These are phyloP conservation scores for Colletotrichum tanaceti DNA, from an alignment of 2,329 filamentous ascomycete species.

Conservation along the genomic window DNA sequence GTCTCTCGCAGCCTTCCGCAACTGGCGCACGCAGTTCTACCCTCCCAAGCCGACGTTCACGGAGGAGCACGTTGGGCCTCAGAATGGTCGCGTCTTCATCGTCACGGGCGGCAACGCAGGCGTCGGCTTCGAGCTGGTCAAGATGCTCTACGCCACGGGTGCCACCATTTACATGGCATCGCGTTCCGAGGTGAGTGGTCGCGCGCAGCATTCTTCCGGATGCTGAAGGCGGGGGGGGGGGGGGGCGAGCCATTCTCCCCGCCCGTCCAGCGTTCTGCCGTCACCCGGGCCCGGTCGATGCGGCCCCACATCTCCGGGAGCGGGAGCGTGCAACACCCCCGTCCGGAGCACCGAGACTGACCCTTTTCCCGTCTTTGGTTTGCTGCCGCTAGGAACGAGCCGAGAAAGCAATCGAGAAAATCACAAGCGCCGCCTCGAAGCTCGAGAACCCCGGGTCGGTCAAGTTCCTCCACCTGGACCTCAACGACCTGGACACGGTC, in stretches of 20 bases:
- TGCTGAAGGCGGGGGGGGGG: constrained; percentile 42
- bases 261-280: not conserved
- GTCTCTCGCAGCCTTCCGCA: constrained; percentile 1
- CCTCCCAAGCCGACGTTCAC: constrained; percentile 46
- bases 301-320: not conserved
- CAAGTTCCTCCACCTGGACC: constrained; percentile 53
- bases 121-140: constrained; percentile 62
- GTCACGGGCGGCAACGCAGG: constrained; percentile 58
- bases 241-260: not conserved
- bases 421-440: constrained; percentile 38
- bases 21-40: constrained; percentile 25
- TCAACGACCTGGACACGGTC: constrained; percentile 56
- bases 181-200: constrained; percentile 48
- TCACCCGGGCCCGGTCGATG: not conserved
- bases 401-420: constrained; percentile 48
- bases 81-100: constrained; percentile 53
- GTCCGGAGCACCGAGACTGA: not conserved
- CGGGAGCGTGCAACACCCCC: not conserved
- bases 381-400: constrained; percentile 44
- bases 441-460: constrained; percentile 41
- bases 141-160: constrained; percentile 63
- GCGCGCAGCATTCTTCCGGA: constrained; percentile 32
- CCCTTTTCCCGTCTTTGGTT: not conserved
- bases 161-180: constrained; percentile 66
- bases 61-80: constrained; percentile 44